Evolutionary conservation across 192 early-diverging fungal species (phyloP).

Genomic region (Linnemannia schmuckeri): DNA sequence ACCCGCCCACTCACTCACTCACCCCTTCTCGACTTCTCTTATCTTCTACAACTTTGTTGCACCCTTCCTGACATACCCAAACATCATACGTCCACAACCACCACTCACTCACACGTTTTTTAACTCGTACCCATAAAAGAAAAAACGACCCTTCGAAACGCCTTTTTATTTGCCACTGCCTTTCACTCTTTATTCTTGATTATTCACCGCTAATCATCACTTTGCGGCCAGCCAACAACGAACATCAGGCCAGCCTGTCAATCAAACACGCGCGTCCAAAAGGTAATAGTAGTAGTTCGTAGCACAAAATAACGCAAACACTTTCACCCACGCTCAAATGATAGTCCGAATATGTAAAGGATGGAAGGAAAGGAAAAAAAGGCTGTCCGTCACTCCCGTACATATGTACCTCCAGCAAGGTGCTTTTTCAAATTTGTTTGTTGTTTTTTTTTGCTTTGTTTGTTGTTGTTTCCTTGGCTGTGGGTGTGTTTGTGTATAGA

Average conservation of each 20-base stretch:
- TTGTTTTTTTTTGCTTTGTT: neutral
- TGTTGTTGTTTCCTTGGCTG: neutral
- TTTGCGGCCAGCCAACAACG: neutral
- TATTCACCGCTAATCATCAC: neutral
- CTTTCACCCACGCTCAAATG: neutral
- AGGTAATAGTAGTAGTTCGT: neutral
- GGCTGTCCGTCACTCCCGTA: neutral
- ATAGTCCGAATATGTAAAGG: neutral
- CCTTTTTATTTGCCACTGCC: neutral
- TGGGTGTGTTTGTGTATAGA: neutral
- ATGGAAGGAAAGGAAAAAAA: neutral
- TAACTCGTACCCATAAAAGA: neutral
- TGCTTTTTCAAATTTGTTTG: neutral
- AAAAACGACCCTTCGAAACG: neutral
- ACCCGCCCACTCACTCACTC: neutral
- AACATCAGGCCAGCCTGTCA: neutral
- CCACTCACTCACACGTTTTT: neutral
- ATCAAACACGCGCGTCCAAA: slow-evolving; percentile 5
- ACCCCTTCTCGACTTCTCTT: neutral
- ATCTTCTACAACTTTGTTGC: neutral
- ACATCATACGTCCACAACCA: neutral
- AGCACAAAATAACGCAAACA: neutral
- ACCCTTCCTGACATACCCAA: neutral
- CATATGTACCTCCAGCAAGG: neutral
- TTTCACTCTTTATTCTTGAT: no score